Evolutionary conservation across 768 basidiomycete genomes (phyloP), one percentile per base, ranked within the genome.

Genomic region (Tylopilus rubrobrunneus): DNA sequence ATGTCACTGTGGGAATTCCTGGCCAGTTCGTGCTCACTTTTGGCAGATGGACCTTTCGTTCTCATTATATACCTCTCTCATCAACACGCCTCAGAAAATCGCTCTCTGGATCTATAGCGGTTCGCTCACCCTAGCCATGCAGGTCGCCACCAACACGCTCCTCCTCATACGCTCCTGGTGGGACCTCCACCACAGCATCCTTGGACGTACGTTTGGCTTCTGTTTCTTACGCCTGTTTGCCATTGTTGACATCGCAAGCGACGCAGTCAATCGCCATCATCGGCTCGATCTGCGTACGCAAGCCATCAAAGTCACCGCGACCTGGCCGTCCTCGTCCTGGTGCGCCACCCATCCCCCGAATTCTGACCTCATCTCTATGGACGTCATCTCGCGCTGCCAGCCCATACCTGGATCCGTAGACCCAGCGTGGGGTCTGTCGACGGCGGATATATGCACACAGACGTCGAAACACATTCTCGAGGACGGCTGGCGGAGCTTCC

Each of bases 401-500:
- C 92, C 92, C 8, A 62, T 67, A 19, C 48, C 74, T 0, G 89
- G 86, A 6, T 75, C 87, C 1, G 70, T 68, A 2, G 89, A 97
- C 61, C 83, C 85, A 1, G 61, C 73, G 1, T 93, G 78, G 61
- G 89, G 90, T 0, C 74, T 98, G 10, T 83, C 88, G 2, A 84
- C 78, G 10, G 76, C 75, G 37, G 77, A 79, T 5, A 82, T 95
- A 51, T 99, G 96, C 70, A 90, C 91, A 0, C 86, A 87, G 63
- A 75, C 82, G 9, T 74, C 86, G 50, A 64, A 67, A 19, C 55
- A 62, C 14, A 75, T 84, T 15, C 68, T 93, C 47, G 76, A 79
- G 27, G 88, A 96, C 66, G 94, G 94, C 1, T 98, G 91, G 74
- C 81, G 88, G 53, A 93, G 92, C 64, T 97, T 98, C 71, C 88